Conservation (phyloP, 352 stramenopile genomes). For the Albugo candida region DNA sequence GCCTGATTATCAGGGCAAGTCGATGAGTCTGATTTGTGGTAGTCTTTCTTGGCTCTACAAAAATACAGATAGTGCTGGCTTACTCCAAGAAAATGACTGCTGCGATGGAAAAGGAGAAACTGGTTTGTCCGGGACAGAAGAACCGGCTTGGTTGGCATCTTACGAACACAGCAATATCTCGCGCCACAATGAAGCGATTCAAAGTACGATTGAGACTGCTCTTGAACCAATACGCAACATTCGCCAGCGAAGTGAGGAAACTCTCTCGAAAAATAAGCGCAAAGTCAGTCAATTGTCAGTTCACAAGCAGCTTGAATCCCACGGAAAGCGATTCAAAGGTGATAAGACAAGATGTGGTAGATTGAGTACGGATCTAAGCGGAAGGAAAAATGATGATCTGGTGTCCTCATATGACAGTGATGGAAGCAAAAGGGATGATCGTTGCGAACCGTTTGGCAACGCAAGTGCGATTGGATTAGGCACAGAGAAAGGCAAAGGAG, state of each 20-base stretch:
- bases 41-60: slow-evolving; percentile 63
- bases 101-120: neutral
- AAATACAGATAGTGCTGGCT: slow-evolving; percentile 55
- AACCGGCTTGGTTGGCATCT: slow-evolving; percentile 36
- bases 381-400: slow-evolving; percentile 16
- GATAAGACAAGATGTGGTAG: too few relatives aligned
- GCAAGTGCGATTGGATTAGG: slow-evolving; percentile 4
- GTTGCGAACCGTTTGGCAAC: neutral
- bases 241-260: slow-evolving; percentile 4
- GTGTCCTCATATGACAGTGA: slow-evolving; percentile 69
- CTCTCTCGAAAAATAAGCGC: slow-evolving; percentile 22
- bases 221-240: slow-evolving; percentile 36
- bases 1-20: slow-evolving; percentile 50
- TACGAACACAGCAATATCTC: slow-evolving; percentile 22
- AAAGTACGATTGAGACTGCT: slow-evolving; percentile 7
- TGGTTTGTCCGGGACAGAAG: slow-evolving; percentile 6
- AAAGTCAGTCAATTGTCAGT: slow-evolving; percentile 44
- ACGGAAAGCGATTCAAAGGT: too few relatives aligned
- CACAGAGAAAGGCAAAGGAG: neutral
- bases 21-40: slow-evolving; percentile 81
- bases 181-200: neutral
- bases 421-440: slow-evolving; percentile 16
- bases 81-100: slow-evolving; percentile 9
- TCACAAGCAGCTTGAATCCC: slow-evolving; percentile 30
- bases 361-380: too few relatives aligned